Evolutionary conservation across 805 yeast species (phyloP), one percentile per base, ranked within the genome.

Genomic region (Candida arabinofermentans): DNA sequence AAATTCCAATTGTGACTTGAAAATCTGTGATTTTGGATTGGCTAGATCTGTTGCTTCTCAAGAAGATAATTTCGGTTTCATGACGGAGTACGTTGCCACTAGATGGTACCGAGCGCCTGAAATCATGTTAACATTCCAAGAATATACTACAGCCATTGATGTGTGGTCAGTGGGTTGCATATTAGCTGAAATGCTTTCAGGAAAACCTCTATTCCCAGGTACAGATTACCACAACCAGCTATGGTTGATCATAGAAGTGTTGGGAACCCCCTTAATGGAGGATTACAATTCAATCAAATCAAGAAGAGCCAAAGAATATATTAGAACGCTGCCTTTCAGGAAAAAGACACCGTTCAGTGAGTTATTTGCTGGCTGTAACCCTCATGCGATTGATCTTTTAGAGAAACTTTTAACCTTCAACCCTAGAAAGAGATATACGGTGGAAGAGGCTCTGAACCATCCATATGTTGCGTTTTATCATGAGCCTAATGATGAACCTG

Each of bases 61-160:
- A 41, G 82, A 82, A 54, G 82, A 80, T 56, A 81, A 80, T 58
- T 75, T 79, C 46, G 88, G 87, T 5, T 81, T 81, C 61, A 84
- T 91, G 95, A 91, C 98, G 2, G 98, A 91, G 64, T 91, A 91
- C 60, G 98, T 91, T 34, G 98, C 98, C 8, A 91, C 98, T 3
- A 71, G 98, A 50, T 91, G 98, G 97, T 91, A 91, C 64, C 72
- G 98, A 42, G 98, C 98, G 0, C 98, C 98, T 0, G 98, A 91
- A 56, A 89, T 91, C 60, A 91, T 91, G 98, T 73, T 91, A 37
- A 88, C 96, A 12, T 88, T 90, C 55, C 91, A 89, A 49, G 87
- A 85, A 55, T 91, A 91, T 66, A 86, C 96, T 21, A 86, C 91
- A 29, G 96, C 96, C 27, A 91, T 91, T 57, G 98, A 91, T 64